Conservation (phyloP, 1,284 basidiomycete genomes). For the Melampsora abietis-canadensis region DNA sequence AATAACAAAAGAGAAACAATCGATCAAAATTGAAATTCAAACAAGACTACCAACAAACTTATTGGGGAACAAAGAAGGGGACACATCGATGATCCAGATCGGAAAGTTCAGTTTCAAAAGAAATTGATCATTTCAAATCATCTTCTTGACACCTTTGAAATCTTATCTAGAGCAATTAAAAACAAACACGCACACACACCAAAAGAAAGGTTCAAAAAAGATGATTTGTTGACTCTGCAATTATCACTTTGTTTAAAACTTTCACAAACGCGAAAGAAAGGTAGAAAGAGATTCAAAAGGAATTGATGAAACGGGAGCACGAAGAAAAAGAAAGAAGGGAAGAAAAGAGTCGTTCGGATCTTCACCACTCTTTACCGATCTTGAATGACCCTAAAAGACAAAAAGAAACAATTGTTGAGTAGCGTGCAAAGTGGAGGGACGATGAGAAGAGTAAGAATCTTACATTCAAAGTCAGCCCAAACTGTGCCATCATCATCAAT, state of each 20-base stretch:
- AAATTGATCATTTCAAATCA: no score
- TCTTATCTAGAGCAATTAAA: no score
- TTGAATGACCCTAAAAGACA: constrained; percentile 46
- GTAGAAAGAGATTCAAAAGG: background rate
- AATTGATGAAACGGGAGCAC: background rate
- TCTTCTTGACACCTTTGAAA: no score
- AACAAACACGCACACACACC: background rate
- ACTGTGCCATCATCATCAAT: constrained; percentile 72
- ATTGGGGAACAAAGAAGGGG: no score
- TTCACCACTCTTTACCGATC: constrained; percentile 47
- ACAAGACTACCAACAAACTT: no score
- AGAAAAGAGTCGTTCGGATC: background rate
- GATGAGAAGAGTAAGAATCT: background rate
- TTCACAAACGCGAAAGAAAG: background rate
- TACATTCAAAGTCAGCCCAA: constrained; percentile 51
- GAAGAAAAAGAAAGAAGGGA: background rate
- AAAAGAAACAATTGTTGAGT: background rate
- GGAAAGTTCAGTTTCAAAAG: no score
- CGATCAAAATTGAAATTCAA: no score
- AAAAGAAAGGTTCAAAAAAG: background rate
- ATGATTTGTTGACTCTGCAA: background rate
- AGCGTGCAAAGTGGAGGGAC: background rate
- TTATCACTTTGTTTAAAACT: background rate
- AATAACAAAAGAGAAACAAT: no score
- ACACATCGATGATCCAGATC: no score